These are phyloP conservation scores for Parafenestella ontariensis DNA, from an alignment of 2,329 filamentous ascomycete species.

Conservation along the genomic window DNA sequence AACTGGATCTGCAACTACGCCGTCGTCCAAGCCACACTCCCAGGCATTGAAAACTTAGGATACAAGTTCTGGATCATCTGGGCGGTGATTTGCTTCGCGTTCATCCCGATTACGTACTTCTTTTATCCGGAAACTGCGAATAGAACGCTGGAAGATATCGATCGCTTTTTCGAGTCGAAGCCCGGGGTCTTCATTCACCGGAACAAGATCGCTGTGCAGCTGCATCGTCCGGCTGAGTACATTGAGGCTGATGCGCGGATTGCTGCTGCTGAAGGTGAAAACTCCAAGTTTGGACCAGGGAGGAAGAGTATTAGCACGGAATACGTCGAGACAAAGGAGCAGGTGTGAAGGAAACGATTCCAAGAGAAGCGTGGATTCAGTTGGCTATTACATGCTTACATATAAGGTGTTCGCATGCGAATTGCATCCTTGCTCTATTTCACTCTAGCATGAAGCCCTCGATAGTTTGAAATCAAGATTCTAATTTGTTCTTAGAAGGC, in stretches of 20 bases:
- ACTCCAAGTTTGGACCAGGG: slow-evolving; percentile 6
- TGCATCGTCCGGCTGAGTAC: slow-evolving; percentile 57
- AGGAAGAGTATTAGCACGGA: slow-evolving; percentile 23
- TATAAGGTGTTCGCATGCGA: no score
- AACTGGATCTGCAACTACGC: slow-evolving; percentile 46
- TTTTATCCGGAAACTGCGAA: slow-evolving; percentile 62
- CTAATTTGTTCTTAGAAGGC: no score
- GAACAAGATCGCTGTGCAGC: slow-evolving; percentile 57
- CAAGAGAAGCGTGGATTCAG: neutral
- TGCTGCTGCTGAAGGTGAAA: slow-evolving; percentile 25
- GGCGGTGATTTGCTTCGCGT: slow-evolving; percentile 60
- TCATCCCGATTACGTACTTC: slow-evolving; percentile 60
- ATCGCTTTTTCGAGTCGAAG: slow-evolving; percentile 49
- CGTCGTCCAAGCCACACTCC: slow-evolving; percentile 43
- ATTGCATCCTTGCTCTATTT: no score
- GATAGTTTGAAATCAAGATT: no score
- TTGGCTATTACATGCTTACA: neutral
- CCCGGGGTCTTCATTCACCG: slow-evolving; percentile 54
- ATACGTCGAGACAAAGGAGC: slow-evolving; percentile 34
- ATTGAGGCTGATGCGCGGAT: slow-evolving; percentile 56
- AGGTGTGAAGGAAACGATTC: slow-evolving; percentile 15
- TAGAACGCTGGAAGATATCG: slow-evolving; percentile 57
- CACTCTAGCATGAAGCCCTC: no score
- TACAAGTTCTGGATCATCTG: slow-evolving; percentile 65
- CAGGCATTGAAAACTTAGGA: slow-evolving; percentile 52